Base-by-base conservation (phyloP, 2,329 filamentous ascomycete species). In the Paradendryphiella salina region DNA sequence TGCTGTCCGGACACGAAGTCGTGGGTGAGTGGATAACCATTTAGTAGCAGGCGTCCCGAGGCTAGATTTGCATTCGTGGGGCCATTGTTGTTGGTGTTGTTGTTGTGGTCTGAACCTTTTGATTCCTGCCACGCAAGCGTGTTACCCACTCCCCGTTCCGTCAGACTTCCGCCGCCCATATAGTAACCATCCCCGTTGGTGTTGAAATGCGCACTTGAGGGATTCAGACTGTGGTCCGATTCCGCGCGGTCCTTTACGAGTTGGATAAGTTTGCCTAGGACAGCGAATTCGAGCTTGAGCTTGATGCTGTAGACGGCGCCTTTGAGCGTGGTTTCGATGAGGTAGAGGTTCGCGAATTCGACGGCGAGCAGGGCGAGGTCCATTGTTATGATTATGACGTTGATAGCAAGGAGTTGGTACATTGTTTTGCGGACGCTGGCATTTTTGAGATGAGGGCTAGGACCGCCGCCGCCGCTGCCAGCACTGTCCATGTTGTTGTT, bases 261-360 rank as follows among this genome's bases (percentile, higher is more conserved):
- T 31, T 70, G 63, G 13, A 79, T 74, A 3, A 79, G 63, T 29
- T 73, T 72, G 21, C 81, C 73, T 8, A 85, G 70, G 33, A 85
- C 77, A 13, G 80, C 77, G 54, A 79, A 78, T 65, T 85, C 82
- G n/a, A 82, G 74, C 52, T 82, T 81, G 33, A 82, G 71, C 57
- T 79, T 79, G 57, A 78, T 64, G 36, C 70, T 73, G 61, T 78
- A 79, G 5, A 76, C 71, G 15, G 75, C 73, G 17, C 67, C 72
- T 52, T 77, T 77, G 3, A 76, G 57, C 0, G 72, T 71, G 7
- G 66, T 69, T 49, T 71, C 60, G 15, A 72, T 66, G n/a, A 71
- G 46, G 36, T 71, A 71, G 1, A 69, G 47, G 20, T 72, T 70
- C 3, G 66, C 63, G 33, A 66, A 70, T 38, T 71, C 67, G 42